A percentile compares a stretch with the other conserved stretches of the same genome.
Conservation (phyloP, 164 flowering plant genomes). For the Akebia trifoliata region DNA sequence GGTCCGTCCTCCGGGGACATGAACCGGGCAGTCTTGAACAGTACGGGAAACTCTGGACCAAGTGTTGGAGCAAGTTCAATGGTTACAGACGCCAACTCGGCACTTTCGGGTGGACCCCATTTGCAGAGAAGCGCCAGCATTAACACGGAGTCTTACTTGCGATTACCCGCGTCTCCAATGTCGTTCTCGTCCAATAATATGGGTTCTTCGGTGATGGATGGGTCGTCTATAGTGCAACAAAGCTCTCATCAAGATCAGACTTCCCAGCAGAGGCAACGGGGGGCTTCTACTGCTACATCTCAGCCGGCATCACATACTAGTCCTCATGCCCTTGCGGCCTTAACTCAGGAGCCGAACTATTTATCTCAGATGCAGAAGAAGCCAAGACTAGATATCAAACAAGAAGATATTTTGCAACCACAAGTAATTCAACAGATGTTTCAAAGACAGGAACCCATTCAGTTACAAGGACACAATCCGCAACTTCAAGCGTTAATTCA, state of each 20-base stretch:
- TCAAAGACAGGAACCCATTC: slow-evolving; percentile 73
- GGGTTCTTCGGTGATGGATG: slow-evolving; percentile 75
- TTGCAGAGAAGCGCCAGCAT: slow-evolving; percentile 94
- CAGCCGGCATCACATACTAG: slow-evolving; percentile 46
- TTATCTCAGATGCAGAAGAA: slow-evolving; percentile 71
- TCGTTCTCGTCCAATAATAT: slow-evolving; percentile 88
- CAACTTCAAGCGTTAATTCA: slow-evolving; percentile 77
- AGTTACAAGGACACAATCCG: slow-evolving; percentile 60
- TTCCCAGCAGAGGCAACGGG: slow-evolving; percentile 61
- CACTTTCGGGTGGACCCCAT: slow-evolving; percentile 88
- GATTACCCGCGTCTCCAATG: slow-evolving; percentile 88
- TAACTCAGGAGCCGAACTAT: slow-evolving; percentile 55
- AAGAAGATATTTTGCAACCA: slow-evolving; percentile 72
- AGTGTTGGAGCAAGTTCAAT: slow-evolving; percentile 94
- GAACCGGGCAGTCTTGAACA: slow-evolving; percentile 52
- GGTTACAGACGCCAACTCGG: slow-evolving; percentile 95
- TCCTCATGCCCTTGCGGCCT: slow-evolving; percentile 34
- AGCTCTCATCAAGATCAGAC: slow-evolving; percentile 61
- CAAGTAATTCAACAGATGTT: slow-evolving; percentile 75
- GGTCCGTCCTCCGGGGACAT: slow-evolving; percentile 67
- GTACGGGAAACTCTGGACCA: slow-evolving; percentile 80
- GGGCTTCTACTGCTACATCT: slow-evolving; percentile 75
- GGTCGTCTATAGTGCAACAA: slow-evolving; percentile 63
- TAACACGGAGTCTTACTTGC: slow-evolving; percentile 69
- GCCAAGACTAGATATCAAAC: slow-evolving; percentile 75